Base-by-base conservation (phyloP, 345 rosid genomes). In the Eucalyptus cloeziana region DNA sequence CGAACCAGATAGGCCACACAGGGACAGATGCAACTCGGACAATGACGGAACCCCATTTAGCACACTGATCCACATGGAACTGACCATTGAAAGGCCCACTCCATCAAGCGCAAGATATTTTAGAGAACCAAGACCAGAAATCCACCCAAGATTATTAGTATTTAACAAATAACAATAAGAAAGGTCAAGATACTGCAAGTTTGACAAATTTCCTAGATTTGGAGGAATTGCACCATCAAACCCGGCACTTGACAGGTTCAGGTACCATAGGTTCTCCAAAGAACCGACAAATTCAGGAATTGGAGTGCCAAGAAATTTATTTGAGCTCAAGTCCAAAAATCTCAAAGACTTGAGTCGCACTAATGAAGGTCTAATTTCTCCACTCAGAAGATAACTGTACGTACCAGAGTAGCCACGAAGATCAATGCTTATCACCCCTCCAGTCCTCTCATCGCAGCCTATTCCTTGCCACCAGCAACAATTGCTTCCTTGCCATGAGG, bases 381-480 rank as follows among this genome's bases (percentile, higher is more conserved):
- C 95, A 76, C 95, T 86, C 50, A 92, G 86, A 92, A 91, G 43
- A 47, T 50, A 52, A 2, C 87, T 81, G 31, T 88, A 64, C 91
- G 76, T 87, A 33, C 44, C 7, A 5, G 2, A 69, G 81, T 17
- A 0, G 87, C 86, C 89, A 11, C 31, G 88, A 49, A 92, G 92
- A 91, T 91, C 88, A 47, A 92, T 88, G 60, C 88, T 69, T 51
- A 12, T 60, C 21, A 93, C 87, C 86, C 88, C 93, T 88, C 94
- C 92, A 7, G 91, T 92, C 10, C 43, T 85, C 33, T 88, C 88
- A 88, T 91, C 87, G 87, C 94, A 92, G 52, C 88, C 56, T 83
- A 92, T 91, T 45, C 94, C 94, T 37, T 14, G 62, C 96, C 96
- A 93, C 9, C 83, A 83, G 87, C 94, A 94, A 67, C 94, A 92